A percentile compares a stretch with the other conserved stretches of the same genome.
phyloP scores from a whole-genome alignment of 164 flowering plant genomes.

The Nelumbo lutea region DNA sequence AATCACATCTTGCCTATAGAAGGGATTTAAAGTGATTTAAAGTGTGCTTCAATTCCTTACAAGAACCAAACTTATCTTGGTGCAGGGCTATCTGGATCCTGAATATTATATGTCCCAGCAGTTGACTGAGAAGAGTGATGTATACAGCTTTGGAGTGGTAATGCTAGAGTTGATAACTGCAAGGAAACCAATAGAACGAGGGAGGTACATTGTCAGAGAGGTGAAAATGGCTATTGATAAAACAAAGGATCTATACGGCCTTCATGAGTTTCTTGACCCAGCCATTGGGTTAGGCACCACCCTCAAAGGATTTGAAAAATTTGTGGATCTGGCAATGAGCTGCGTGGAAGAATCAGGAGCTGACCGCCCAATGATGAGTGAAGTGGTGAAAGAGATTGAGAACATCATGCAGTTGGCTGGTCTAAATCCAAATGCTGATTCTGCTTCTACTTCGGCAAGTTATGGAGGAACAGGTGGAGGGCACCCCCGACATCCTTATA shows the following conservation, averaged over 20 bases:
- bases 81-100: conserved; percentile 75
- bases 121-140: conserved; percentile 64
- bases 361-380: conserved; percentile 54
- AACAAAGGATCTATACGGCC: conserved; percentile 28
- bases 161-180: conserved; percentile 52
- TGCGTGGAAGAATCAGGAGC: conserved; percentile 45
- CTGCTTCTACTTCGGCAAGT: conserved; percentile 39
- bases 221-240: conserved; percentile 35
- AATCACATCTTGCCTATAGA: too few species aligned
- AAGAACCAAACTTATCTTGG: neutral
- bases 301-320: conserved; percentile 36
- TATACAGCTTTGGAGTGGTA: conserved; percentile 63
- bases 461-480: conserved; percentile 28
- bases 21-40: neutral
- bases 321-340: conserved; percentile 48
- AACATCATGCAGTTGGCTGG: conserved; percentile 42
- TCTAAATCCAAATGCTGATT: conserved; percentile 33
- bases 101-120: conserved; percentile 71
- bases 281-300: conserved; percentile 20
- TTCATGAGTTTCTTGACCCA: conserved; percentile 43
- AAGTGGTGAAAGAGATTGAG: conserved; percentile 63
- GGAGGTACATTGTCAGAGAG: conserved; percentile 46
- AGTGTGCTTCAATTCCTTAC: neutral
- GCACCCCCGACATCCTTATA: conserved; percentile 32
- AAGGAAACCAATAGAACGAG: conserved; percentile 45